phyloP scores from a whole-genome alignment of 2,329 filamentous ascomycete species.

The Fusarium nematophilum region DNA sequence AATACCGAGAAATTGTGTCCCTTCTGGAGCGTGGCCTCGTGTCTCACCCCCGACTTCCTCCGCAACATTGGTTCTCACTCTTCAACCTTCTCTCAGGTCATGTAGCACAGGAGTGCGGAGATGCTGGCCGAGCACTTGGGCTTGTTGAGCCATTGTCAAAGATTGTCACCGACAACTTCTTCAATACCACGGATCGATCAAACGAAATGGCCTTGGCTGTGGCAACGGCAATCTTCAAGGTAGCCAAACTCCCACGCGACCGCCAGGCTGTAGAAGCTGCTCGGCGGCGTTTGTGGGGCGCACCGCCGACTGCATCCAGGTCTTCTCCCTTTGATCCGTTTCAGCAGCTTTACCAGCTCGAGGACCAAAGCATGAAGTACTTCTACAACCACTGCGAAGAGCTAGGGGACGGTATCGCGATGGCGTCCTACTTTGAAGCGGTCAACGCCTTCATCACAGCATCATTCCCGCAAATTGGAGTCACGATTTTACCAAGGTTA shows the following conservation, averaged over 20 bases:
- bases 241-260: conserved; percentile 67
- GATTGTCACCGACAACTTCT: conserved; percentile 54
- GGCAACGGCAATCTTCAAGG: conserved; percentile 56
- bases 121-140: conserved; percentile 72
- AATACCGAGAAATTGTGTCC: conserved; percentile 76
- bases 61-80: conserved; percentile 62
- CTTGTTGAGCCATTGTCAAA: conserved; percentile 79
- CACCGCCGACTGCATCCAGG: conserved; percentile 42
- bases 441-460: conserved; percentile 64
- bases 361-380: conserved; percentile 62
- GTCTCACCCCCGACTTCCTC: conserved; percentile 60
- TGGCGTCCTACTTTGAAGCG: conserved; percentile 63
- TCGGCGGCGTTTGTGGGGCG: conserved; percentile 71
- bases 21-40: conserved; percentile 73
- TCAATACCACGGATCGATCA: conserved; percentile 19
- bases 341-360: conserved; percentile 72
- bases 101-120: conserved; percentile 72
- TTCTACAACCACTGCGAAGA: conserved; percentile 63
- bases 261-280: conserved; percentile 73
- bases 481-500: conserved; percentile 67
- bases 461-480: conserved; percentile 61
- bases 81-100: conserved; percentile 67
- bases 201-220: conserved; percentile 48
- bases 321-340: conserved; percentile 71
- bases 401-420: conserved; percentile 50